Conservation (phyloP, 441 rosid species). For the Pelargonium australe region DNA sequence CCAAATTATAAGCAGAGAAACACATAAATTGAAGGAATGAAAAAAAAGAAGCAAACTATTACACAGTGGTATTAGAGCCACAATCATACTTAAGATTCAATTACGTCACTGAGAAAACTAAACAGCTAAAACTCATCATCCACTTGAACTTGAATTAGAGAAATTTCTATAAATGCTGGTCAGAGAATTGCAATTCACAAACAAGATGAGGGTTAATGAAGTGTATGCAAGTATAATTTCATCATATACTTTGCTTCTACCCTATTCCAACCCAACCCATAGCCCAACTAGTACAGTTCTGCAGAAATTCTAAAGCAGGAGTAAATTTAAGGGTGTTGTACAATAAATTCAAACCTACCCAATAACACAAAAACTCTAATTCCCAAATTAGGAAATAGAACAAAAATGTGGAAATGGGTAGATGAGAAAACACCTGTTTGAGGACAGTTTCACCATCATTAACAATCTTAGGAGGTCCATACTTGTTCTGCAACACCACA, state of each 20-base stretch:
- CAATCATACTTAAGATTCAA: no score
- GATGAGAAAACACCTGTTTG: conserved; percentile 42
- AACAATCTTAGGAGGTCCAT: conserved; percentile 87
- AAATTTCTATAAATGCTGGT: no score
- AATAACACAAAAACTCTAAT: neutral
- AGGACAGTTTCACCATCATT: conserved; percentile 92
- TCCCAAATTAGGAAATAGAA: conserved; percentile 1
- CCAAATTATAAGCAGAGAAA: no score
- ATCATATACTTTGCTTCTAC: no score
- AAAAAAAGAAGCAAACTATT: neutral
- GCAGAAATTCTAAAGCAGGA: neutral
- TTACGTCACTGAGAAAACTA: no score
- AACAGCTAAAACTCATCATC: no score
- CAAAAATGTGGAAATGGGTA: neutral
- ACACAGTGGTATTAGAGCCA: no score
- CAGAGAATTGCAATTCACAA: no score
- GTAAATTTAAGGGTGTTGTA: neutral
- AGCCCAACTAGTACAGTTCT: neutral
- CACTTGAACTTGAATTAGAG: no score
- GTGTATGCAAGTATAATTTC: no score
- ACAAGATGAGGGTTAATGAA: no score
- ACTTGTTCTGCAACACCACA: conserved; percentile 80
- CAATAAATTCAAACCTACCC: neutral
- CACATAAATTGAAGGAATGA: neutral
- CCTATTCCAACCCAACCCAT: no score